A percentile compares a stretch with the other conserved stretches of the same genome.
Evolutionary conservation across 1,284 basidiomycete genomes (phyloP).

Genomic region (Melampsora larici-populina): DNA sequence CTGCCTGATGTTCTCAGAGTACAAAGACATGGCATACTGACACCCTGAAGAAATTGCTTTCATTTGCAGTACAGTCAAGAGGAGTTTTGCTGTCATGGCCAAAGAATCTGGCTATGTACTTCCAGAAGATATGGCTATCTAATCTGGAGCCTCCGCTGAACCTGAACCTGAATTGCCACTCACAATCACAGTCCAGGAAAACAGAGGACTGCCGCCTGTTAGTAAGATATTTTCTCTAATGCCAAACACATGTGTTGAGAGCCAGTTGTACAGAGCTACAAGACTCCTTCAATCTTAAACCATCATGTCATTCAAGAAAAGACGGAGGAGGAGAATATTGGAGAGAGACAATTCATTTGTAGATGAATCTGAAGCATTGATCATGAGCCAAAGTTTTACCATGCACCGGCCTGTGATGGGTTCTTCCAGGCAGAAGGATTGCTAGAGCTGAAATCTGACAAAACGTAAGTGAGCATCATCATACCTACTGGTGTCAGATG

Average conservation of each 20-base stretch:
- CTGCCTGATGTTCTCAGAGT: background rate
- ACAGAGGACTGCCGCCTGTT: constrained; percentile 56
- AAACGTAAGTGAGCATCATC: constrained; percentile 9
- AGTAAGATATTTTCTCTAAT: constrained; percentile 17
- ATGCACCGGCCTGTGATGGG: constrained; percentile 85
- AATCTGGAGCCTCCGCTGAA: constrained; percentile 28
- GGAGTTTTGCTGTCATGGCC: constrained; percentile 34
- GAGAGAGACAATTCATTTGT: constrained; percentile 76
- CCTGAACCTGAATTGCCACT: constrained; percentile 47
- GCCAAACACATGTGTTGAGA: constrained; percentile 24
- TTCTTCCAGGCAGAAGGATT: constrained; percentile 68
- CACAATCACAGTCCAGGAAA: constrained; percentile 60
- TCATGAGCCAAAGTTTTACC: constrained; percentile 87
- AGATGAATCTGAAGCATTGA: constrained; percentile 87
- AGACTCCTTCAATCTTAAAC: no score
- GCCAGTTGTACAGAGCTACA: constrained; percentile 60
- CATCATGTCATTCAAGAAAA: constrained; percentile 27
- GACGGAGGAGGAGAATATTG: constrained; percentile 55
- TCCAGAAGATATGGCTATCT: constrained; percentile 34
- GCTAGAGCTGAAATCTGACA: constrained; percentile 48
- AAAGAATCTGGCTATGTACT: constrained; percentile 33
- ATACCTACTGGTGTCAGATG: background rate
- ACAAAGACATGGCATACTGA: no score
- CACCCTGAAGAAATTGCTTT: background rate
- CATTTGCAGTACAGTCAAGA: constrained; percentile 2